phyloP scores from a whole-genome alignment of 108 stramenopile genomes.

The Aureococcus anophagefferens region DNA sequence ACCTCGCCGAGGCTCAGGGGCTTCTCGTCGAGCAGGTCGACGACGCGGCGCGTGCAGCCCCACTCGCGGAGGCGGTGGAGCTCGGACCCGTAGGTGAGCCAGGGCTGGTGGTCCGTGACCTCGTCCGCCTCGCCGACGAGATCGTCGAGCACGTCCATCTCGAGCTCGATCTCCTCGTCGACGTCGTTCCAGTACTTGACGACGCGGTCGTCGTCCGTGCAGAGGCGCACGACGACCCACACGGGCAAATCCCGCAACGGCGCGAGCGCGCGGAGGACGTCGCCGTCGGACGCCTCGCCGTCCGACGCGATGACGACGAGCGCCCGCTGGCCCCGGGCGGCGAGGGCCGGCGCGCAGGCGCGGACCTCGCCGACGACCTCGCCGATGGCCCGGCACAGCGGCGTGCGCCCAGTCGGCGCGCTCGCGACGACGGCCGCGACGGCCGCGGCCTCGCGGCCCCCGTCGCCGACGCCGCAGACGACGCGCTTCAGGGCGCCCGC shows the following conservation, averaged over 20 bases:
- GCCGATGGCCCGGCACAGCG: slow-evolving; percentile 55
- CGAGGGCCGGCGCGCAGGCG: slow-evolving; percentile 40
- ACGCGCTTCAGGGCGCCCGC: no score
- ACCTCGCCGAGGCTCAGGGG: no score
- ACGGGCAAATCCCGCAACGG: slow-evolving; percentile 62
- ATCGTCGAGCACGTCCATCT: slow-evolving; percentile 75
- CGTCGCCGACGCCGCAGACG: no score
- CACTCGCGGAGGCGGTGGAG: slow-evolving; percentile 74
- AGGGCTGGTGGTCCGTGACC: slow-evolving; percentile 65
- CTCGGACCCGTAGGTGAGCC: slow-evolving; percentile 75
- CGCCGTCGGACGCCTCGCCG: slow-evolving; percentile 62
- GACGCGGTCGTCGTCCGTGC: slow-evolving; percentile 70
- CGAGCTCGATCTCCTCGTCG: slow-evolving; percentile 65
- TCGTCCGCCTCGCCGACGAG: slow-evolving; percentile 66
- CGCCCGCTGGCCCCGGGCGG: slow-evolving; percentile 52
- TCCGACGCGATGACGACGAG: slow-evolving; percentile 74
- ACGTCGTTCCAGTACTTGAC: slow-evolving; percentile 70
- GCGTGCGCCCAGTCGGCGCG: slow-evolving; percentile 62
- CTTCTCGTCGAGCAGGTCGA: slow-evolving; percentile 75
- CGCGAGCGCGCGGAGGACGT: slow-evolving; percentile 39
- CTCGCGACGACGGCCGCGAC: slow-evolving; percentile 42
- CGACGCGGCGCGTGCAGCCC: slow-evolving; percentile 62
- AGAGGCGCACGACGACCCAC: slow-evolving; percentile 77
- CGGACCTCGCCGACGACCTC: slow-evolving; percentile 53
- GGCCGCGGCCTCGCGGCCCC: no score